phyloP scores from a whole-genome alignment of 192 early-diverging fungal genomes.

The Podila horticola region DNA sequence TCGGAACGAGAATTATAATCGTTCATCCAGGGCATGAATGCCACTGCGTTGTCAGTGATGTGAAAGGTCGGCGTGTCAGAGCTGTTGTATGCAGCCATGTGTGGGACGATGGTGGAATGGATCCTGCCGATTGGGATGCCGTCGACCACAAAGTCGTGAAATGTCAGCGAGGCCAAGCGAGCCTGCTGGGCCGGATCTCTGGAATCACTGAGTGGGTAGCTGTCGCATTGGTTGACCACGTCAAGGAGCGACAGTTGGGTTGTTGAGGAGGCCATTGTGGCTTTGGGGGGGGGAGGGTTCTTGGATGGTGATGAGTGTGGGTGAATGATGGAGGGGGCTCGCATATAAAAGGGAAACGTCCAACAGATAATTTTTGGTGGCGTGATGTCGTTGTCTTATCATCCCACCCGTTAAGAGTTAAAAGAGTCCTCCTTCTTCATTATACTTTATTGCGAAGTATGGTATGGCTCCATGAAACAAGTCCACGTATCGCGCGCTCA shows the following conservation, averaged over 20 bases:
- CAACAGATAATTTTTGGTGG: too few species aligned
- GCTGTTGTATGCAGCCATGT: constrained; percentile 53
- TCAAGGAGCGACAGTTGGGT: constrained; percentile 40
- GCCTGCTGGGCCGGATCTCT: constrained; percentile 16
- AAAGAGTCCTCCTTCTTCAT: too few species aligned
- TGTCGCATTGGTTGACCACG: constrained; percentile 60
- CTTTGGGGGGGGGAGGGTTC: background rate
- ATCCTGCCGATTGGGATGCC: constrained; percentile 53
- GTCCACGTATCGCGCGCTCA: background rate
- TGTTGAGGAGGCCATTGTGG: background rate
- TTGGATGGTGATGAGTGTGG: background rate
- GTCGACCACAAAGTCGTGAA: constrained; percentile 50
- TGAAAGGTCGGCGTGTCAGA: constrained; percentile 46
- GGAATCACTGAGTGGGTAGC: constrained; percentile 51
- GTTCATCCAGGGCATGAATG: constrained; percentile 48
- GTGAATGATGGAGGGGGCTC: background rate
- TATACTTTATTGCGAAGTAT: too few species aligned
- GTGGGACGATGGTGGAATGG: constrained; percentile 24
- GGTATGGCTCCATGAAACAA: too few species aligned
- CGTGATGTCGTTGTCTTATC: too few species aligned
- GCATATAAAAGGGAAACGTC: too few species aligned
- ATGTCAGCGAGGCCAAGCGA: constrained; percentile 3
- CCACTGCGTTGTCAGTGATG: constrained; percentile 44
- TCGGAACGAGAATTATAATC: constrained; percentile 54
- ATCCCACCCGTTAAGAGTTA: too few species aligned